Percentiles rank a stretch among this genome's conserved stretches.
These are phyloP conservation scores for Yamadazyma phyllophila DNA, from an alignment of 805 yeast species.

Conservation along the genomic window DNA sequence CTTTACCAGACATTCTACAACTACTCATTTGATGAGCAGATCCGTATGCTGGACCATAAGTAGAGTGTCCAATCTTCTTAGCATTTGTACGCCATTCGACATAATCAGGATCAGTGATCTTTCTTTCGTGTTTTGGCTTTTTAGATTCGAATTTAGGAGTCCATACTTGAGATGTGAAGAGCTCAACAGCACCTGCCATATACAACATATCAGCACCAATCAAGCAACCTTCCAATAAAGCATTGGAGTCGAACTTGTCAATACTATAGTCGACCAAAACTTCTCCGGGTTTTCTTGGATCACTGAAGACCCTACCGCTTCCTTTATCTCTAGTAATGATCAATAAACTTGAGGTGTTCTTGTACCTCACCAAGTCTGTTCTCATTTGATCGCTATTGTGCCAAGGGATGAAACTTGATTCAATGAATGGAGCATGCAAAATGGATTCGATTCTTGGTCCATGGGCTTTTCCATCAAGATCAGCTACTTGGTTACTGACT, in stretches of 20 bases:
- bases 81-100: conserved; percentile 33
- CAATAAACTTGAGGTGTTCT: conserved; percentile 37
- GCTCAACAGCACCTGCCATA: conserved; percentile 47
- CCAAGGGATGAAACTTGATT: conserved; percentile 45
- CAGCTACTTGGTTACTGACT: conserved; percentile 45
- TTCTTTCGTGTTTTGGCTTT: conserved; percentile 36
- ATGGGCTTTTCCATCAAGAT: conserved; percentile 51
- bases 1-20: conserved; percentile 50
- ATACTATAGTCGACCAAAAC: conserved; percentile 39
- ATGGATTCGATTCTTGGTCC: conserved; percentile 53
- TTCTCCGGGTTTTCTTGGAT: conserved; percentile 31
- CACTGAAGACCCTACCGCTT: conserved; percentile 37
- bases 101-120: conserved; percentile 43
- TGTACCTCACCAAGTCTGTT: conserved; percentile 32
- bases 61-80: conserved; percentile 24
- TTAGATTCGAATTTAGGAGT: conserved; percentile 36
- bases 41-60: conserved; percentile 37
- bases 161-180: conserved; percentile 32
- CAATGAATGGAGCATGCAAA: conserved; percentile 43
- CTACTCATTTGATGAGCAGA: conserved; percentile 56
- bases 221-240: conserved; percentile 37
- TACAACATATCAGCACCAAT: conserved; percentile 45
- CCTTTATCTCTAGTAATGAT: conserved; percentile 48
- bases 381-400: conserved; percentile 31
- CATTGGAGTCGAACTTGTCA: conserved; percentile 39